phyloP scores from a whole-genome alignment of 2,329 filamentous ascomycete genomes.

The Aquanectria penicillioides region DNA sequence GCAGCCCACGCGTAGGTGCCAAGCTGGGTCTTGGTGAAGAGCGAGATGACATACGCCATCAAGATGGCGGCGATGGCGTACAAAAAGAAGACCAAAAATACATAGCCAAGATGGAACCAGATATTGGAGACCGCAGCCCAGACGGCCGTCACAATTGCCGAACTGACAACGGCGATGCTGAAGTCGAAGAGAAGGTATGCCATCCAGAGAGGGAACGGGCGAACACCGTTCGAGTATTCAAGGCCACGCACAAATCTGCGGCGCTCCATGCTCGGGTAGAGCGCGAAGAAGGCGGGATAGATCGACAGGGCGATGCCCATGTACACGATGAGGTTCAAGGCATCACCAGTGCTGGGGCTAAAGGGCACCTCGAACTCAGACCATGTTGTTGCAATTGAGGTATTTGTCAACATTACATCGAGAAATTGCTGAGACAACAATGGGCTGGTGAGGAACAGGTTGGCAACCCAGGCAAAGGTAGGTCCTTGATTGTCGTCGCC shows the following conservation, averaged over 20 bases:
- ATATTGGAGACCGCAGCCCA: constrained; percentile 72
- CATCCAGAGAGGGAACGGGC: constrained; percentile 83
- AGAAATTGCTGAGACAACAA: constrained; percentile 74
- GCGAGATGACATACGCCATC: constrained; percentile 82
- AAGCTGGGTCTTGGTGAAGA: constrained; percentile 82
- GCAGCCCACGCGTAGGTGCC: constrained; percentile 87
- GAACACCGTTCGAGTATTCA: constrained; percentile 91
- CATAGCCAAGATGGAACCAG: constrained; percentile 83
- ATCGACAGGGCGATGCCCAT: constrained; percentile 81
- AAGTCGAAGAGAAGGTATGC: constrained; percentile 88
- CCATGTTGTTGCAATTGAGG: constrained; percentile 77
- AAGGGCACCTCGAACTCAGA: constrained; percentile 81
- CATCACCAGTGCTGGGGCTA: constrained; percentile 73
- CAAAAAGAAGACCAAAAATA: constrained; percentile 83
- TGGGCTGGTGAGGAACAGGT: constrained; percentile 65
- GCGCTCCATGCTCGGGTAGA: constrained; percentile 90
- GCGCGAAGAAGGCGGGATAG: constrained; percentile 86
- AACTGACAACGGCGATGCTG: constrained; percentile 72
- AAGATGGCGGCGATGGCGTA: constrained; percentile 84
- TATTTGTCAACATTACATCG: constrained; percentile 72
- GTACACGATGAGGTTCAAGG: constrained; percentile 83
- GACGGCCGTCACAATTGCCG: constrained; percentile 73
- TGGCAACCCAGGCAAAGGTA: constrained; percentile 77
- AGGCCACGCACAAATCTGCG: constrained; percentile 82
- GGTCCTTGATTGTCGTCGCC: constrained; percentile 68